These are phyloP conservation scores for Kodamaea jinghongensis DNA, from an alignment of 805 yeast species.

Conservation along the genomic window DNA sequence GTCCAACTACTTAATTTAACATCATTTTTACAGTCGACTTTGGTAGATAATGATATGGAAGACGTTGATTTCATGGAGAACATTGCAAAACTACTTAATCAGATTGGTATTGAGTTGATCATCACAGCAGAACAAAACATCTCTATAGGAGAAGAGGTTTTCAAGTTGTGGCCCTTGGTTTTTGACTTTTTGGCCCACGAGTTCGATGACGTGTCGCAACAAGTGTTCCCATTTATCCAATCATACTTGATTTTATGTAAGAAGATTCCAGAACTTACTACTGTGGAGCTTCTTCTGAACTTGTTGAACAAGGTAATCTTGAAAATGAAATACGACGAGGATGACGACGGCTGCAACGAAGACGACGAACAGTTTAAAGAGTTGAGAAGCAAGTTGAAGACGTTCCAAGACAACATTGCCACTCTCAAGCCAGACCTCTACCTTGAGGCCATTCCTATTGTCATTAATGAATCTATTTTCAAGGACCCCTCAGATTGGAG, in stretches of 20 bases:
- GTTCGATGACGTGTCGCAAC: constrained; percentile 83
- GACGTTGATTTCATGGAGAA: constrained; percentile 55
- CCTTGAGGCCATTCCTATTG: constrained; percentile 55
- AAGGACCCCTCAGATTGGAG: constrained; percentile 57
- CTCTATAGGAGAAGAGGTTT: constrained; percentile 32
- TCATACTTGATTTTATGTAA: constrained; percentile 70
- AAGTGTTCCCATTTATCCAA: constrained; percentile 77
- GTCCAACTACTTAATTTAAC: constrained; percentile 68
- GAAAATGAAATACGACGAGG: constrained; percentile 79
- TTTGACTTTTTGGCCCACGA: constrained; percentile 73
- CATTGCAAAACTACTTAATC: constrained; percentile 69
- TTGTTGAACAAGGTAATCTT: constrained; percentile 66
- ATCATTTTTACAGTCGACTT: constrained; percentile 16
- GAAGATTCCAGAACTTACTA: constrained; percentile 41
- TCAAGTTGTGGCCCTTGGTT: constrained; percentile 51
- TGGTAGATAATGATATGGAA: constrained; percentile 27
- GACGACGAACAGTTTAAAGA: constrained; percentile 79
- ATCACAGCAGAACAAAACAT: constrained; percentile 54
- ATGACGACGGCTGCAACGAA: constrained; percentile 58
- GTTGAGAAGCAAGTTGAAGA: constrained; percentile 67
- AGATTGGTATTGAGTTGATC: constrained; percentile 75
- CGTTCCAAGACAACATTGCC: constrained; percentile 80
- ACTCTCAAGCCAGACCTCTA: constrained; percentile 56
- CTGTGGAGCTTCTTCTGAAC: constrained; percentile 53
- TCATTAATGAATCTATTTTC: constrained; percentile 49